Evolutionary conservation across 2,329 filamentous ascomycete species (phyloP).

Genomic region (Phialophora tarda): DNA sequence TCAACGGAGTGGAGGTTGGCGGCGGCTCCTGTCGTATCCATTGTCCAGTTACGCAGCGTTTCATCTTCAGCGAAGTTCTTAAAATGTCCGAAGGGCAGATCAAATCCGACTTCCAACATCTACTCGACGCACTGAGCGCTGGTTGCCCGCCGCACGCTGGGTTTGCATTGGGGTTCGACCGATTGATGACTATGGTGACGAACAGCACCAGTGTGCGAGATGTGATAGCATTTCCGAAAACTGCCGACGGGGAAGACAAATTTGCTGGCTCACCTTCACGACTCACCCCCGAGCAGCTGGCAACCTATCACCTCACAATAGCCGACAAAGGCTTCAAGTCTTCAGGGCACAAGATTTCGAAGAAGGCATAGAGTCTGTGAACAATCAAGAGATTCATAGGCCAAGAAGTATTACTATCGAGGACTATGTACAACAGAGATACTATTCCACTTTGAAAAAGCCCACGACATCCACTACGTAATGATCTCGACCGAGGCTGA

Average conservation of each 20-base stretch:
- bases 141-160: slow-evolving; percentile 96
- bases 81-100: slow-evolving; percentile 75
- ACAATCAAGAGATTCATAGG: not conserved
- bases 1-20: slow-evolving; percentile 93
- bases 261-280: slow-evolving; percentile 78
- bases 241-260: slow-evolving; percentile 82
- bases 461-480: not conserved
- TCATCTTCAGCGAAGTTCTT: slow-evolving; percentile 81
- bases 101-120: slow-evolving; percentile 75
- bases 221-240: slow-evolving; percentile 97
- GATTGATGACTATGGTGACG: slow-evolving; percentile 79
- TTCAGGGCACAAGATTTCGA: slow-evolving; percentile 1
- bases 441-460: not conserved
- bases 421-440: slow-evolving; percentile 3
- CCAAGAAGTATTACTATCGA: not conserved
- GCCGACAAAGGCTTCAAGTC: slow-evolving; percentile 2
- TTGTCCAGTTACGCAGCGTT: slow-evolving; percentile 78
- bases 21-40: slow-evolving; percentile 94
- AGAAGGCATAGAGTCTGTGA: slow-evolving; percentile 10
- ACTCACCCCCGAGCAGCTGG: slow-evolving; percentile 66
- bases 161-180: slow-evolving; percentile 89
- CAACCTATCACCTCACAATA: slow-evolving; percentile 62
- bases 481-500: slow-evolving; percentile 17
- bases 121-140: slow-evolving; percentile 78
- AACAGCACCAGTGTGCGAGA: slow-evolving; percentile 80